Evolutionary conservation across 2,329 filamentous ascomycete species (phyloP), one percentile per base, ranked within the genome.

Genomic region (Alternaria rosae): DNA sequence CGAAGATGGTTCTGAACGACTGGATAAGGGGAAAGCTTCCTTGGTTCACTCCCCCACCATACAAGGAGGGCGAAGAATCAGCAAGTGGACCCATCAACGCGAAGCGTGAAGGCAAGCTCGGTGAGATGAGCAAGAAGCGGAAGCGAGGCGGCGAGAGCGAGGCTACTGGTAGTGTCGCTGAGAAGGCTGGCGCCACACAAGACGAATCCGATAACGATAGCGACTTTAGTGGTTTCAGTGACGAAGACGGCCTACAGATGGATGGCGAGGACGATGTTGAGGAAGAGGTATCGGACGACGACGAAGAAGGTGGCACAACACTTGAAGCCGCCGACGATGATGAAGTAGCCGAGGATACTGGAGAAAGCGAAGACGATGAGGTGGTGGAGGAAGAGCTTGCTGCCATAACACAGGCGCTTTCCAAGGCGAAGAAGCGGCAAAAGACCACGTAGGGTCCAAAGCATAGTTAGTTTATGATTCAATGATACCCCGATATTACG

Each of bases 1-100:
- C 95, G 1, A 97, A 97, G 81, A 97, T 97, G 89, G 91, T 99
- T 1, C 83, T 99, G 62, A 98, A 97, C 73, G 95, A 99, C 76
- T 99, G 98, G 65, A 88, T 98, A 75, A 85, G 95, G 66, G 95
- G 95, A 59, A 97, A 94, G 81, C 92, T 98, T 25, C 95, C 95
- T 1, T 99, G 96, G 95, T 99, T 93, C 76, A 95, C 92, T 0
- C 89, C 93, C 9, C 90, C 93, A 10, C 93, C 94, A 2, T 68
- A 73, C 43, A 72, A 70, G 32, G 80, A 79, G 41, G 87, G 70
- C n/a, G 70, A 70, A 32, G 64, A 65, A 38, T 3, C 35, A 9
- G 9, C 2, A 9, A 69, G 23, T 15, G 70, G 61, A 1, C 64
- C 70, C 6, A 70, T 70, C 7, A 65, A 87, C 7, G 85, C 87